phyloP scores from a whole-genome alignment of 345 rosid species.

The Citrus cavaleriei region DNA sequence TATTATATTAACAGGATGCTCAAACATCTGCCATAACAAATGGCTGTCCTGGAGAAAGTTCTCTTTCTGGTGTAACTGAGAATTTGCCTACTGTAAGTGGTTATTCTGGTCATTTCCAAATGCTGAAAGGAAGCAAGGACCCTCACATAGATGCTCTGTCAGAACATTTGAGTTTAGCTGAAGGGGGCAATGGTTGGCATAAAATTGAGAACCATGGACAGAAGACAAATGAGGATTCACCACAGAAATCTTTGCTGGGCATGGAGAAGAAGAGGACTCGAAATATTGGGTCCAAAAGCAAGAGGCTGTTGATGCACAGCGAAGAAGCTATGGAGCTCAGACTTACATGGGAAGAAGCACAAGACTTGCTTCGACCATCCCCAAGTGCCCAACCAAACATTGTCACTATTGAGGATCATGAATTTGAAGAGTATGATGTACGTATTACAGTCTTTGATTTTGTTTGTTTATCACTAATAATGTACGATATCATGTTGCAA shows the following conservation, averaged over 20 bases:
- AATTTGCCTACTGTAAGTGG: constrained; percentile 35
- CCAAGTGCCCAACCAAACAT: constrained; percentile 54
- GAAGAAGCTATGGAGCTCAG: constrained; percentile 74
- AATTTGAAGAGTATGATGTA: constrained; percentile 92
- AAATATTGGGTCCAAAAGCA: constrained; percentile 72
- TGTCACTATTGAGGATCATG: constrained; percentile 66
- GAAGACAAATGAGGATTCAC: constrained; percentile 32
- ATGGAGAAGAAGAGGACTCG: constrained; percentile 64
- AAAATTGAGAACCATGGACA: constrained; percentile 43
- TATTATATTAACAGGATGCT: constrained; percentile 39
- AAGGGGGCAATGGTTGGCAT: constrained; percentile 40
- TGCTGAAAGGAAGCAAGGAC: constrained; percentile 34
- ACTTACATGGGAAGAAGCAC: constrained; percentile 92
- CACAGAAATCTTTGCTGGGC: constrained; percentile 26
- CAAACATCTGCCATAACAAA: constrained; percentile 32
- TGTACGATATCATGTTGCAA: neutral
- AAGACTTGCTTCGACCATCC: constrained; percentile 80
- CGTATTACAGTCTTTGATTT: constrained; percentile 12
- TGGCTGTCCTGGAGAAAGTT: constrained; percentile 48
- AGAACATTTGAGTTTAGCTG: constrained; percentile 37
- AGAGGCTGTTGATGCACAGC: constrained; percentile 64
- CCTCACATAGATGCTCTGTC: constrained; percentile 31
- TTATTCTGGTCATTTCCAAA: constrained; percentile 37
- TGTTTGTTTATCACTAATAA: neutral
- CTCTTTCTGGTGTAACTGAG: constrained; percentile 46